A percentile compares a stretch with the other conserved stretches of the same genome.
Conservation (phyloP, 176 grass and related monocot genomes). For the Zoysia japonica region DNA sequence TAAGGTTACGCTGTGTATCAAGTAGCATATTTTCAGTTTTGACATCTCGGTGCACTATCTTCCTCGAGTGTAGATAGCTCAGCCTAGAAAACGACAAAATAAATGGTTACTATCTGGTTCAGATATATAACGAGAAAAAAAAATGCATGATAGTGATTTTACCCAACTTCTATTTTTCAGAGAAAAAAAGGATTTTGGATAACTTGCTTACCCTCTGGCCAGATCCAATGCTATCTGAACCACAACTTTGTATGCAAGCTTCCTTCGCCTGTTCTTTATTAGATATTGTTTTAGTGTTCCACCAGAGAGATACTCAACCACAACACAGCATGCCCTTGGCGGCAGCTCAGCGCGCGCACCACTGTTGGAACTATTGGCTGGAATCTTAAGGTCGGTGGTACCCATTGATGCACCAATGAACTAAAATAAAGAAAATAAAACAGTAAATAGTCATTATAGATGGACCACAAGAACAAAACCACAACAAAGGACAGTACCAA, state of each 20-base stretch:
- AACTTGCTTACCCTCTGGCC: slow-evolving; percentile 68
- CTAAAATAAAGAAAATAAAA: slow-evolving; percentile 37
- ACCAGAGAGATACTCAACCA: slow-evolving; percentile 68
- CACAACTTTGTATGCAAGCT: slow-evolving; percentile 69
- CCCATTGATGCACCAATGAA: slow-evolving; percentile 84
- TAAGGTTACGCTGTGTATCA: slow-evolving; percentile 58
- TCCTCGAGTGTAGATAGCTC: slow-evolving; percentile 67
- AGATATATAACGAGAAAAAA: neutral
- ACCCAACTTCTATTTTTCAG: neutral
- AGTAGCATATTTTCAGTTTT: slow-evolving; percentile 93
- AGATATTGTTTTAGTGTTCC: slow-evolving; percentile 69
- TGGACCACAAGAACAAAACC: neutral
- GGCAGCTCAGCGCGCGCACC: slow-evolving; percentile 43
- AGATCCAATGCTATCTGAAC: slow-evolving; percentile 75
- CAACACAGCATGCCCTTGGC: slow-evolving; percentile 63
- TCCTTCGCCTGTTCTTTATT: slow-evolving; percentile 57
- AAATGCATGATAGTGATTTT: neutral
- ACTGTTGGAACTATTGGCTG: slow-evolving; percentile 43
- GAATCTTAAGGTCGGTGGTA: slow-evolving; percentile 61
- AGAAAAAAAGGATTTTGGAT: neutral
- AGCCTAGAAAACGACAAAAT: slow-evolving; percentile 44
- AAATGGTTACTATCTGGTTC: neutral
- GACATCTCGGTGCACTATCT: slow-evolving; percentile 76
- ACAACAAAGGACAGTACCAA: neutral
- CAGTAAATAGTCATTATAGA: slow-evolving; percentile 1